Evolutionary conservation across 495 filamentous ascomycete genomes (phyloP), one percentile per base, ranked within the genome.

Genomic region (Hyaloscypha bicolor): DNA sequence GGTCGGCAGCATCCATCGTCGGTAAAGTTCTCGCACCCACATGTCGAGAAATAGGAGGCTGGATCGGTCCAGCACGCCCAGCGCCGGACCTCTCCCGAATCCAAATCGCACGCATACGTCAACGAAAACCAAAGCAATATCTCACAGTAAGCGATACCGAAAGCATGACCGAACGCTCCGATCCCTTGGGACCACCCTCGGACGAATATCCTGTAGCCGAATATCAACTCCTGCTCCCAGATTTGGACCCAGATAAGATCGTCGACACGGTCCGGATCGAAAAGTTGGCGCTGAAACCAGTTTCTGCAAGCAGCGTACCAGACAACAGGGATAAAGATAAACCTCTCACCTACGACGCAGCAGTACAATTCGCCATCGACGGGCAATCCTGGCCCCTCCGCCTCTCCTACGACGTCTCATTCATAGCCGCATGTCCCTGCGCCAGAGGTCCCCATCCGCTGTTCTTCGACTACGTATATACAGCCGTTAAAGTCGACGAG

Each of bases 21-120:
- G 90, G 89, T 29, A 91, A 91, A 72, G 88, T 91, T 30, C 87
- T 97, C 8, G 91, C 89, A 3, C 91, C 89, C 63, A 89, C 89
- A 22, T 91, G 90, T 72, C 85, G 84, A 31, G 82, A 88, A 62
- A 85, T 92, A 29, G 88, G 86, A 14, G 84, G 81, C 45, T 92
- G 90, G 90, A 78, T 91, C 52, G 90, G 90, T 0, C 90, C 90
- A 21, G 89, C 87, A 42, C 81, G 83, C 8, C 86, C 86, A 14
- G 85, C 85, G 8, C 72, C 77, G 4, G 88, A 91, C 69, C 81
- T 92, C 30, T 79, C 76, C 57, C 84, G 85, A 21, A 85, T 81
- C 1, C 85, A 91, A 72, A 87, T 89, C 66, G 86, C 88, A 3
- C 80, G 85, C 29, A 83, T 91, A 65, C 81, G 86, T 39, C 78